Base-by-base conservation (phyloP, 1,139 yeast species). In the Geotrichum bryndzae region DNA sequence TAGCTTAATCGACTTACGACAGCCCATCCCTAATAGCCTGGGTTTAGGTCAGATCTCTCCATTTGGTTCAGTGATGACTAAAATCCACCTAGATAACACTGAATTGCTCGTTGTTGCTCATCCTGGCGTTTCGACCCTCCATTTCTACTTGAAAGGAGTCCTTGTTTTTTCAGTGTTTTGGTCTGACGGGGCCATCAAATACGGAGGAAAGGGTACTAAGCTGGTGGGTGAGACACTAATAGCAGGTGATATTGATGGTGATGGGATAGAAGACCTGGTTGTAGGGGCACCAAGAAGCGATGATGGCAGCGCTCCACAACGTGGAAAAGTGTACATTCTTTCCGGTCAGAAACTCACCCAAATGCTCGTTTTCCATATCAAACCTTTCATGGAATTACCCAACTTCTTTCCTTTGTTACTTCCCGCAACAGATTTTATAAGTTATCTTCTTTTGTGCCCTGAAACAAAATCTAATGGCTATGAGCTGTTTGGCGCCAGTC, bases 221-320 rank as follows among this genome's bases (percentile, higher is more conserved):
- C 72, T 74, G 68, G 67, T 72, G 63, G 74, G 82, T 60, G 66
- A 66, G 52, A 53, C 69, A 1, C 66, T 78, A 31, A 62, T 67
- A 0, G 69, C 72, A 0, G 70, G 70, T 3, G 80, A 80, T 61
- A 51, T 76, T 10, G 74, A 76, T 65, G 69, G 68, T 3, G 78
- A 76, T 58, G 78, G 77, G 0, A 64, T 69, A 15, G 76, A 76
- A 0, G 84, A 81, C 53, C 65, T 84, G 25, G 61, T 81, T 1
- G 67, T 84, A 2, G 80, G 82, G 0, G 77, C 83, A 0, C 80
- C 80, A 7, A 74, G 72, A 58, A 73, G 77, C 13, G 80, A 80
- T 62, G 67, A 67, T 18, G 66, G 61, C 8, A 64, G 63, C 0
- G 46, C 55, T 1, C 66, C 70, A 3, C 84, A 83, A 63, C 68